A percentile compares a stretch with the other conserved stretches of the same genome.
Conservation (phyloP, 352 stramenopile genomes). For the Pythium rhizo-oryzae region DNA sequence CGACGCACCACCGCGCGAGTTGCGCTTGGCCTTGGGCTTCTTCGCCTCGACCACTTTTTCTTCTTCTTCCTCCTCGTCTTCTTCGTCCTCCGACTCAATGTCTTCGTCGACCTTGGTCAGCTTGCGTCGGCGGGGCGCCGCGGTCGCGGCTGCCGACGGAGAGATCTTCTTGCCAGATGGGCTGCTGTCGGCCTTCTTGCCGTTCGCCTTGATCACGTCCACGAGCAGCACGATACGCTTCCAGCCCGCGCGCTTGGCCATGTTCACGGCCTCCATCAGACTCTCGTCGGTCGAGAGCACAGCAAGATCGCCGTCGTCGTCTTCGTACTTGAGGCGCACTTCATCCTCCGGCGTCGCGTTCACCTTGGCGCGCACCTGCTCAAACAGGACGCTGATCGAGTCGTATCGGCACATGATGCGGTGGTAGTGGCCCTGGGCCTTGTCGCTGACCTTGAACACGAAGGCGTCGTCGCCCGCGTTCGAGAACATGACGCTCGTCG, state of each 20-base stretch:
- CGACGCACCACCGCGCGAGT: conserved; percentile 3
- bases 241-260: conserved; percentile 85
- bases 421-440: conserved; percentile 79
- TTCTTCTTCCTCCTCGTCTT: conserved; percentile 47
- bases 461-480: conserved; percentile 75
- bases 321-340: conserved; percentile 84
- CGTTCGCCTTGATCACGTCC: conserved; percentile 64
- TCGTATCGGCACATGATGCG: conserved; percentile 84
- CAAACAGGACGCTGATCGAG: conserved; percentile 63
- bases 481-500: conserved; percentile 74
- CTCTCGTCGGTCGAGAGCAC: conserved; percentile 87
- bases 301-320: conserved; percentile 86
- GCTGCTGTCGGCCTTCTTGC: conserved; percentile 25
- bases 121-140: conserved; percentile 43
- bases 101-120: conserved; percentile 85
- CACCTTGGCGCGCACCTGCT: conserved; percentile 87
- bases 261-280: conserved; percentile 82
- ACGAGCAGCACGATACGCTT: conserved; percentile 84
- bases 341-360: conserved; percentile 55
- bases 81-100: conserved; percentile 44
- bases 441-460: conserved; percentile 90
- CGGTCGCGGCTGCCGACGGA: conserved; percentile 28
- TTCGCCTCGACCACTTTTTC: conserved; percentile 36
- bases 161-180: conserved; percentile 31
- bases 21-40: conserved; percentile 39